Conservation (phyloP, 495 filamentous ascomycete genomes). For the Lepraria neglecta region DNA sequence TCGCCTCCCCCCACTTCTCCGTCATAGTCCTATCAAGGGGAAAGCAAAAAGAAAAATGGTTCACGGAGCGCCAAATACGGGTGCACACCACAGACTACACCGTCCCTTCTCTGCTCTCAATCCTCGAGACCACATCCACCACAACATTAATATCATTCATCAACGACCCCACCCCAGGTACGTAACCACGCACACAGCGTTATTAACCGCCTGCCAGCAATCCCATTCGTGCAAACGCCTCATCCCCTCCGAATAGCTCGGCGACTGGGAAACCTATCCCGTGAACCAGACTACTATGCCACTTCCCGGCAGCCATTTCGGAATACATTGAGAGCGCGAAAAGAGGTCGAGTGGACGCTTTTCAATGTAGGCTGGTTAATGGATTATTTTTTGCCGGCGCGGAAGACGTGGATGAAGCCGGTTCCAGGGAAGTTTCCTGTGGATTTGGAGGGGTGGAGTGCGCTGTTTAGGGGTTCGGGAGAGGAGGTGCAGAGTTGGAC, state of each 20-base stretch:
- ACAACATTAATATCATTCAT: constrained; percentile 11
- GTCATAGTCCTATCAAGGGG: constrained; percentile 3
- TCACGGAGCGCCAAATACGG: background rate
- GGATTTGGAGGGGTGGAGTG: constrained; percentile 9
- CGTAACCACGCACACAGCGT: constrained; percentile 8
- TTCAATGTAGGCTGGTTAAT: constrained; percentile 29
- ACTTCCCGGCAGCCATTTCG: constrained; percentile 24
- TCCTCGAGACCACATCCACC: constrained; percentile 11
- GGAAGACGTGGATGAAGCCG: constrained; percentile 11
- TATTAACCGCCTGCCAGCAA: constrained; percentile 24
- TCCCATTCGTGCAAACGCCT: constrained; percentile 27
- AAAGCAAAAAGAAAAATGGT: constrained; percentile 2
- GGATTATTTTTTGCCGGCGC: constrained; percentile 29
- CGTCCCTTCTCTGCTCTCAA: background rate
- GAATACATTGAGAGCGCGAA: constrained; percentile 10
- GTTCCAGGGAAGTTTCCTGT: constrained; percentile 14
- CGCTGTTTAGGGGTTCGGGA: constrained; percentile 16
- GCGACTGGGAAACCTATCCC: constrained; percentile 26
- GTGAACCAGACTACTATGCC: constrained; percentile 23
- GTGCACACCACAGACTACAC: constrained; percentile 14
- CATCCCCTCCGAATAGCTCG: constrained; percentile 30
- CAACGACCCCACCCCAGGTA: constrained; percentile 43
- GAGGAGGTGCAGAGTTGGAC: constrained; percentile 23
- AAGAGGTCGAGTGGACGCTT: constrained; percentile 25
- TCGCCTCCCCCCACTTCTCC: constrained; percentile 5